phyloP scores from a whole-genome alignment of 2,329 filamentous ascomycete genomes.

The Fusarium marasasianum region DNA sequence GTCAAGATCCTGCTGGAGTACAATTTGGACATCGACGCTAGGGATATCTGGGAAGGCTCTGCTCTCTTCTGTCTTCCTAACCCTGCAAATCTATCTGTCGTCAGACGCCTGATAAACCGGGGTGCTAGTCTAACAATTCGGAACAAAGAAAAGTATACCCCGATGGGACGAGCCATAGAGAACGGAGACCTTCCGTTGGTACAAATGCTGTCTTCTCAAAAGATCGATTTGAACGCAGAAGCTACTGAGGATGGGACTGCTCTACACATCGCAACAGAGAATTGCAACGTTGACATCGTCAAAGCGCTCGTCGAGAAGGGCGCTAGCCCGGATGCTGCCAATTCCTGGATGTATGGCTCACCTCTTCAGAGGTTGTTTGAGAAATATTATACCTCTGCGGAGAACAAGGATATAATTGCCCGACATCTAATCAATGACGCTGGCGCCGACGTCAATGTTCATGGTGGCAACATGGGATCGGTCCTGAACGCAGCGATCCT shows the following conservation, averaged over 20 bases:
- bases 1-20: background rate
- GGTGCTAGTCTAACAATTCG: background rate
- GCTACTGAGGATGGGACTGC: background rate
- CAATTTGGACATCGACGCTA: background rate
- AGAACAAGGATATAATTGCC: background rate
- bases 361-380: background rate
- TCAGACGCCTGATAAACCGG: background rate
- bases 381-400: background rate
- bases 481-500: background rate
- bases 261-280: background rate
- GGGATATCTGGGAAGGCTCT: accelerated
- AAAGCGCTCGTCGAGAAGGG: background rate
- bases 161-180: background rate
- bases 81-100: background rate
- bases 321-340: accelerated
- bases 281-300: background rate
- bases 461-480: background rate
- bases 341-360: background rate
- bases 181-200: background rate
- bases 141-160: background rate
- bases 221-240: background rate
- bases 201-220: background rate
- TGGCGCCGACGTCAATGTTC: background rate
- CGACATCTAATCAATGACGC: background rate
- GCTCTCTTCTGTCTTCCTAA: background rate